These are phyloP conservation scores for Metahyphopichia silvanorum DNA, from an alignment of 805 yeast species.

Conservation along the genomic window DNA sequence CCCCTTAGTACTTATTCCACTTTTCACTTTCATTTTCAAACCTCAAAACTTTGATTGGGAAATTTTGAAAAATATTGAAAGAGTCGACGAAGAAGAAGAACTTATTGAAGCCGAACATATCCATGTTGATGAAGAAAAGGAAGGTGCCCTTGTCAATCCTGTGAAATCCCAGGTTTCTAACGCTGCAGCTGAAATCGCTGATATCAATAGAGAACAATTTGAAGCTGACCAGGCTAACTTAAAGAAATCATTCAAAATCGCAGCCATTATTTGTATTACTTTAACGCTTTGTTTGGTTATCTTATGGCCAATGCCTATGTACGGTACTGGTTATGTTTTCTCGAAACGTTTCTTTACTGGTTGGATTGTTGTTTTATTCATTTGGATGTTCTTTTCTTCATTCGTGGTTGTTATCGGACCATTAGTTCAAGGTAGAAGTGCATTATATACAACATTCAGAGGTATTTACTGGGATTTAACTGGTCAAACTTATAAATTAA, in stretches of 20 bases:
- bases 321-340: conserved; percentile 74
- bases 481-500: conserved; percentile 71
- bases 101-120: conserved; percentile 39
- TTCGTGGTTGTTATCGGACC: conserved; percentile 67
- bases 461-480: conserved; percentile 85
- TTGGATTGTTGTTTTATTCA: conserved; percentile 78
- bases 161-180: conserved; percentile 36
- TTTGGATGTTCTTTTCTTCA: conserved; percentile 74
- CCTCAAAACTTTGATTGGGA: conserved; percentile 77
- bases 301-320: conserved; percentile 95
- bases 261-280: conserved; percentile 56
- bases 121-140: conserved; percentile 13
- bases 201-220: conserved; percentile 16
- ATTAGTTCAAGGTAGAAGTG: conserved; percentile 68
- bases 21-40: conserved; percentile 60
- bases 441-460: conserved; percentile 59
- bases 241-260: conserved; percentile 56
- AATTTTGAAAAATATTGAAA: conserved; percentile 52
- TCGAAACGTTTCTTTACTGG: conserved; percentile 79
- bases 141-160: conserved; percentile 16
- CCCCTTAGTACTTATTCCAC: conserved; percentile 64
- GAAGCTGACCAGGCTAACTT: conserved; percentile 54
- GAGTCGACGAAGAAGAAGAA: conserved; percentile 74
- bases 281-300: conserved; percentile 64
- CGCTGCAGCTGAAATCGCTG: conserved; percentile 37